phyloP scores from a whole-genome alignment of 148 eudicot genomes.

The Rhododendron ovatum region DNA sequence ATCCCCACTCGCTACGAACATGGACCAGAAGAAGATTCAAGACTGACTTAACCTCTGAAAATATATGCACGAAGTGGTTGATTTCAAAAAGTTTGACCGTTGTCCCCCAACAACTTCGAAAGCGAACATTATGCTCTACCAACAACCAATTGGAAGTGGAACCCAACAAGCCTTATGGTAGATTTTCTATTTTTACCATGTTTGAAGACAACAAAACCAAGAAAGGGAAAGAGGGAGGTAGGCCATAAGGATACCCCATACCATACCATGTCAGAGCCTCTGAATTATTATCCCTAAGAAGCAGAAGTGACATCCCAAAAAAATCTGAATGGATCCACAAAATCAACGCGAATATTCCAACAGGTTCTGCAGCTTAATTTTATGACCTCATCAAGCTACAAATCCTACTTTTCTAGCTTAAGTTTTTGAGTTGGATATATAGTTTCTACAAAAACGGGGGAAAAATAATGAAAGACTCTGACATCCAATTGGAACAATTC shows the following conservation, averaged over 20 bases:
- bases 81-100: too few relatives aligned
- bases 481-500: neutral
- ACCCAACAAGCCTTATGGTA: neutral
- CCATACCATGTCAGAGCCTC: neutral
- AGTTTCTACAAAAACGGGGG: neutral
- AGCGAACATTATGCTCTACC: too few relatives aligned
- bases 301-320: neutral
- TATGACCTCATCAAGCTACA: neutral
- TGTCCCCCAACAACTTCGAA: too few relatives aligned
- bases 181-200: neutral
- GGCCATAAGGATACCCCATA: neutral
- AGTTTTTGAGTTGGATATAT: neutral
- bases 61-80: too few relatives aligned
- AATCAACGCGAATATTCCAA: neutral
- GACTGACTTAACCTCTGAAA: too few relatives aligned
- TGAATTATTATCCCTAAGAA: neutral
- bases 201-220: neutral
- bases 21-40: too few relatives aligned
- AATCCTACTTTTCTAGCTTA: neutral
- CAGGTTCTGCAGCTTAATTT: neutral
- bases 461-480: neutral
- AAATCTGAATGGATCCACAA: neutral
- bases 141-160: neutral
- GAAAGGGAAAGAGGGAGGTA: neutral
- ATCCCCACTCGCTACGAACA: too few relatives aligned